These are phyloP conservation scores for Dispira simplex DNA, from an alignment of 192 early-diverging fungal species.

Conservation along the genomic window DNA sequence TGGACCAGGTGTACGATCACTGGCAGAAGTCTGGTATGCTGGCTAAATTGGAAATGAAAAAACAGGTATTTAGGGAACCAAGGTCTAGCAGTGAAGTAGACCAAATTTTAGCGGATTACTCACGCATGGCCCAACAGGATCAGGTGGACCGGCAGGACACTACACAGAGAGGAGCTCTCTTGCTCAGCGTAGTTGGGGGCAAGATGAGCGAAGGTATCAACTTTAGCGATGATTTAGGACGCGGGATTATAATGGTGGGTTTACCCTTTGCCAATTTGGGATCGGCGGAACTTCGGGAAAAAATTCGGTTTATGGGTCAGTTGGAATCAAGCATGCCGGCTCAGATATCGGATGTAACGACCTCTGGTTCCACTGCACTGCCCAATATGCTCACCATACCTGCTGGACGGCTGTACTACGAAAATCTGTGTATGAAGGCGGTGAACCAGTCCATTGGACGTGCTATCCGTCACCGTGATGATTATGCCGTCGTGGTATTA, in stretches of 20 bases:
- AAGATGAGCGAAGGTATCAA: conserved; percentile 91
- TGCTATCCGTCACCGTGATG: conserved; percentile 77
- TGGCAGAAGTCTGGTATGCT: conserved; percentile 35
- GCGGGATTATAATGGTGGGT: conserved; percentile 77
- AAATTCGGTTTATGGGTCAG: conserved; percentile 42
- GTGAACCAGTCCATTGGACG: conserved; percentile 88
- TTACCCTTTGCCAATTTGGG: conserved; percentile 71
- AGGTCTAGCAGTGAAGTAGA: conserved; percentile 33
- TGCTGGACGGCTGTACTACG: conserved; percentile 35
- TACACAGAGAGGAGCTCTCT: conserved; percentile 40
- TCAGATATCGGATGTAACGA: not conserved
- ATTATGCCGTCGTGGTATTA: conserved; percentile 75
- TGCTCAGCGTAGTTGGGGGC: conserved; percentile 83
- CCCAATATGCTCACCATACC: not conserved
- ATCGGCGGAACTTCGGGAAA: conserved; percentile 62
- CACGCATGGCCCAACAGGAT: conserved; percentile 20
- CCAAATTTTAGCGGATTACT: conserved; percentile 40
- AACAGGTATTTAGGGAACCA: conserved; percentile 65
- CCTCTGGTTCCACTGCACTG: not conserved
- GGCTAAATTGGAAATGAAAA: conserved; percentile 34
- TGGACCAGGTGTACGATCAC: conserved; percentile 37
- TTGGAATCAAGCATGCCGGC: not conserved
- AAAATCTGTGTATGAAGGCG: conserved; percentile 84
- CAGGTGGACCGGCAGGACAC: too few species aligned
- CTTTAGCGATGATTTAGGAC: conserved; percentile 73